These are phyloP conservation scores for Balakata baccata DNA, from an alignment of 345 rosid genomes.

Conservation along the genomic window DNA sequence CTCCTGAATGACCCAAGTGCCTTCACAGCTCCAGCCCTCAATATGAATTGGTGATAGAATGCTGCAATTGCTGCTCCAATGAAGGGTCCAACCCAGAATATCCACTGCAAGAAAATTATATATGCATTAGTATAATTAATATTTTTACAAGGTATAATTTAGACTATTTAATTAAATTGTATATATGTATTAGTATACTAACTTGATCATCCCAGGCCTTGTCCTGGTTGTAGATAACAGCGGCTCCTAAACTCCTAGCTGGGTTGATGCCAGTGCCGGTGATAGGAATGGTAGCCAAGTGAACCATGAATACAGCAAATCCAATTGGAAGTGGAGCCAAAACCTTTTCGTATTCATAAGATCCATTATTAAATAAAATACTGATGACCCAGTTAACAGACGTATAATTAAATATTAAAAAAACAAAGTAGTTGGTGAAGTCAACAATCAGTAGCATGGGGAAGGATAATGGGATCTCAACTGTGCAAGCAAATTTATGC, in stretches of 20 bases:
- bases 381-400: too few species aligned
- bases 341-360: constrained; percentile 33
- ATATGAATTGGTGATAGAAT: constrained; percentile 74
- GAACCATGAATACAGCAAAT: constrained; percentile 89
- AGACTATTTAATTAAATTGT: background rate
- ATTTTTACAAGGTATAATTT: too few species aligned
- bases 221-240: constrained; percentile 54
- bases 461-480: too few species aligned
- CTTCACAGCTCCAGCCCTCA: constrained; percentile 77
- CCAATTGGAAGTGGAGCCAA: constrained; percentile 90
- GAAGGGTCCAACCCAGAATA: constrained; percentile 89
- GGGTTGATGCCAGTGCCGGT: constrained; percentile 92
- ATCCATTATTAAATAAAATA: too few species aligned
- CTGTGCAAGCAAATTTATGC: too few species aligned
- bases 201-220: constrained; percentile 80
- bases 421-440: too few species aligned
- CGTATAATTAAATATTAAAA: too few species aligned
- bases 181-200: background rate
- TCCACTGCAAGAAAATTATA: constrained; percentile 48
- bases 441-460: too few species aligned
- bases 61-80: constrained; percentile 86
- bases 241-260: constrained; percentile 83
- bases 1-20: constrained; percentile 89
- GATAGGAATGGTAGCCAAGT: constrained; percentile 83
- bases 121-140: too few species aligned